These are phyloP conservation scores for Tetragonia tetragonoides DNA, from an alignment of 148 eudicot species.

Conservation along the genomic window DNA sequence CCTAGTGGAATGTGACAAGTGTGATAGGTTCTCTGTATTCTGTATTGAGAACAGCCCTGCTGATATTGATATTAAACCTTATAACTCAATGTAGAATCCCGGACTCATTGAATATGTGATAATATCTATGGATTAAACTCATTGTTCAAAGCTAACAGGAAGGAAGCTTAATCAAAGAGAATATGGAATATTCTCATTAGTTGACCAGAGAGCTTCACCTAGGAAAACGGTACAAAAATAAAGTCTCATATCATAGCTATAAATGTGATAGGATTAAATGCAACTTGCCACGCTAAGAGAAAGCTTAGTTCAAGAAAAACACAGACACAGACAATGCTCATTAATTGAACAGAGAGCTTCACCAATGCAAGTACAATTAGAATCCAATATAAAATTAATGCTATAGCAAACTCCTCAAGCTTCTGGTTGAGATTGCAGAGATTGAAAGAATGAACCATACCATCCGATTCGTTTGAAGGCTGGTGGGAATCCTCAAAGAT, in stretches of 20 bases:
- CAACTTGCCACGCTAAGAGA: not conserved
- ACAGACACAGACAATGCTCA: not conserved
- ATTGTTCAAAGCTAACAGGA: too few relatives aligned
- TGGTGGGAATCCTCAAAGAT: not conserved
- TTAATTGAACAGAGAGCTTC: not conserved
- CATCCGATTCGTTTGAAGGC: not conserved
- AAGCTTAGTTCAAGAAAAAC: not conserved
- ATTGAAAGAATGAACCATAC: not conserved
- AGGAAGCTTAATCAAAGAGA: too few relatives aligned
- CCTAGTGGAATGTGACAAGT: too few relatives aligned
- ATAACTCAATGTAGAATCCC: not conserved
- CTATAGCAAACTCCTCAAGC: not conserved
- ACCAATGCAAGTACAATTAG: not conserved
- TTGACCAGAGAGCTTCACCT: too few relatives aligned
- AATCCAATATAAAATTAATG: not conserved
- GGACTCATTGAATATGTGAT: not conserved
- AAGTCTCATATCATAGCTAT: not conserved
- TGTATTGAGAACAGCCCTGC: not conserved
- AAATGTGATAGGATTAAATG: too few relatives aligned
- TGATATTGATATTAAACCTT: not conserved
- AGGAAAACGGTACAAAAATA: not conserved
- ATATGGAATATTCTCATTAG: too few relatives aligned
- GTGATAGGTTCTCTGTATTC: not conserved
- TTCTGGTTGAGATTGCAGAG: not conserved
- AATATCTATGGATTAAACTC: not conserved